Evolutionary conservation across 306 rosid genomes (phyloP).

Genomic region (Potentilla sterilis): DNA sequence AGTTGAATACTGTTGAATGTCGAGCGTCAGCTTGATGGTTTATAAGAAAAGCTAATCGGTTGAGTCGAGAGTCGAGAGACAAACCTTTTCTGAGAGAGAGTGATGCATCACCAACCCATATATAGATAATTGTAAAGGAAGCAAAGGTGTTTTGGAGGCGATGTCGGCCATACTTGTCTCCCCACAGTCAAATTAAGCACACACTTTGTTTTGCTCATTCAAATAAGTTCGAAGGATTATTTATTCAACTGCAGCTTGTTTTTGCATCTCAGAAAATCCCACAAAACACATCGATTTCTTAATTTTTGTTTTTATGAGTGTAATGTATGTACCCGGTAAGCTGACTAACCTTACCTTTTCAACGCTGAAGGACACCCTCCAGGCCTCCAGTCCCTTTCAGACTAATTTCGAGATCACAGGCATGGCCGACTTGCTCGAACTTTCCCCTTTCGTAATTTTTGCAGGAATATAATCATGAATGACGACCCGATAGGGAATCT

Average conservation of each 20-base stretch:
- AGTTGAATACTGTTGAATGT: neutral
- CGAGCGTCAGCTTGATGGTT: neutral
- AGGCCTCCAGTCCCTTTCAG: neutral
- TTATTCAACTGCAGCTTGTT: slow-evolving; percentile 16
- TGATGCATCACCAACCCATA: slow-evolving; percentile 27
- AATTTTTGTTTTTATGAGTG: slow-evolving; percentile 4
- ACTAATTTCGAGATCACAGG: neutral
- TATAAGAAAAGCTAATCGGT: neutral
- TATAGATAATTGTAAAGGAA: slow-evolving; percentile 20
- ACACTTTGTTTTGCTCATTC: slow-evolving; percentile 19
- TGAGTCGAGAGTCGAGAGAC: neutral
- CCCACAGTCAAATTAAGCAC: slow-evolving; percentile 32
- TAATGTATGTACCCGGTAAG: neutral
- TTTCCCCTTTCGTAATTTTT: slow-evolving; percentile 3
- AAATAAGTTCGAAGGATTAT: slow-evolving; percentile 17
- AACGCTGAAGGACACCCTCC: neutral
- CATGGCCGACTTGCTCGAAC: slow-evolving; percentile 23
- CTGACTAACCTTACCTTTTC: slow-evolving; percentile 13
- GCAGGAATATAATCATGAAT: neutral
- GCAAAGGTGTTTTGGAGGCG: slow-evolving; percentile 3
- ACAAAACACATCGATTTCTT: slow-evolving; percentile 4
- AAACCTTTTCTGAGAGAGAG: slow-evolving; percentile 14
- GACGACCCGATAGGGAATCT: slow-evolving; percentile 13
- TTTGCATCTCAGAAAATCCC: slow-evolving; percentile 1
- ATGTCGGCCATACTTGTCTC: slow-evolving; percentile 54